These are phyloP conservation scores for Groenewaldozyma auringiensis DNA, from an alignment of 1,139 yeast genomes.

Conservation along the genomic window DNA sequence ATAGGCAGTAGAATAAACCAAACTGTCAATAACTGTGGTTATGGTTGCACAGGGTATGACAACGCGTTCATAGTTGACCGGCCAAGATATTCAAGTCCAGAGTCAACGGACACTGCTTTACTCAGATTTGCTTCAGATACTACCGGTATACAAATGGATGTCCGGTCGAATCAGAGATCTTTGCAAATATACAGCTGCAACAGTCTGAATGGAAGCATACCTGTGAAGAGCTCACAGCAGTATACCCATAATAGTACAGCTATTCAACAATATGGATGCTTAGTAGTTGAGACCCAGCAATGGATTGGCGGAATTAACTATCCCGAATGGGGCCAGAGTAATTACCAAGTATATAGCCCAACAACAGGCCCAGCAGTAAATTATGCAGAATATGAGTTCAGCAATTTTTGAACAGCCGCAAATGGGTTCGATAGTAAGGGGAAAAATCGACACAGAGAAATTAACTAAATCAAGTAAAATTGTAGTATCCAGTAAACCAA, in stretches of 20 bases:
- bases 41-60: constrained; percentile 10
- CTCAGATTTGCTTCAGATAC: constrained; percentile 5
- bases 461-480: no score
- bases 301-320: constrained; percentile 13
- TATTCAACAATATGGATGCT: constrained; percentile 11
- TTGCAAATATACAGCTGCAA: constrained; percentile 11
- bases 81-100: constrained; percentile 5
- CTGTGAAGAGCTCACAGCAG: constrained; percentile 11
- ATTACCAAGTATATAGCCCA: constrained; percentile 9
- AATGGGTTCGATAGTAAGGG: no score
- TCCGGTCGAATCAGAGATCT: constrained; percentile 11
- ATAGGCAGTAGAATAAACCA: constrained; percentile 11
- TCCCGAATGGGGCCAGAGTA: constrained; percentile 10
- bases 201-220: constrained; percentile 6
- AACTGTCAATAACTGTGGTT: constrained; percentile 8
- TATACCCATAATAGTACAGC: constrained; percentile 5
- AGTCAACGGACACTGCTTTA: constrained; percentile 4
- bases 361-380: constrained; percentile 10
- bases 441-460: no score
- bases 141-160: constrained; percentile 13
- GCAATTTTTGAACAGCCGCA: not conserved
- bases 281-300: constrained; percentile 13
- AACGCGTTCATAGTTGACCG: constrained; percentile 12
- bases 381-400: constrained; percentile 11
- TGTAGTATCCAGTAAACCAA: no score